A percentile compares a stretch with the other conserved stretches of the same genome.
phyloP scores from a whole-genome alignment of 2,329 filamentous ascomycete genomes.

The Pestalotiopsis sp. region DNA sequence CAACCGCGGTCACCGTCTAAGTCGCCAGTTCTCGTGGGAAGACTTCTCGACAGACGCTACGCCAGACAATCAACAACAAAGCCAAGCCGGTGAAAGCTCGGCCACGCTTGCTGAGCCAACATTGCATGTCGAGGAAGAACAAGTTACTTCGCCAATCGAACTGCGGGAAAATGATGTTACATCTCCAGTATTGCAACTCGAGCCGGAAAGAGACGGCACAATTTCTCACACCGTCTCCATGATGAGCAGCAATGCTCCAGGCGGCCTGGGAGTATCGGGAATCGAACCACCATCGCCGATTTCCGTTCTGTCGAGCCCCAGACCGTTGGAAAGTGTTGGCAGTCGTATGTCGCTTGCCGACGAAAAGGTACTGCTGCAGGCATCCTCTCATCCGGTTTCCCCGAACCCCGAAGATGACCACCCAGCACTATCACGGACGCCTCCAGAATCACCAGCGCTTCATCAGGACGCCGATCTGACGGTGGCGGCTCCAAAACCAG shows the following conservation, averaged over 20 bases:
- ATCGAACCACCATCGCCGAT: constrained; percentile 46
- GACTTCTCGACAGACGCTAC: constrained; percentile 26
- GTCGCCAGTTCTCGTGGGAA: constrained; percentile 46
- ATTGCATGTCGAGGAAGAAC: background rate
- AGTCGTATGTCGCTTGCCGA: constrained; percentile 43
- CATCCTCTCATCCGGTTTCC: constrained; percentile 35
- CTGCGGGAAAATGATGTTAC: background rate
- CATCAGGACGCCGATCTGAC: constrained; percentile 18
- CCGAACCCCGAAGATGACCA: constrained; percentile 41
- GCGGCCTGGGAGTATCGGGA: constrained; percentile 22
- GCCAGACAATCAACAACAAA: constrained; percentile 14
- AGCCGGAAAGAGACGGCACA: constrained; percentile 15
- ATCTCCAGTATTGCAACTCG: constrained; percentile 15
- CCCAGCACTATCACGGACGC: constrained; percentile 25
- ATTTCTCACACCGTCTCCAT: constrained; percentile 39
- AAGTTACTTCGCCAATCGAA: background rate
- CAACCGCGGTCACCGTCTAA: background rate
- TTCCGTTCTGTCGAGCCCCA: constrained; percentile 34
- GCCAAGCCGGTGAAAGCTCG: background rate
- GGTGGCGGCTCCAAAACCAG: constrained; percentile 13
- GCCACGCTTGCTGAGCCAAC: background rate
- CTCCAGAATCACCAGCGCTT: constrained; percentile 14
- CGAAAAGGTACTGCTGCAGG: constrained; percentile 42
- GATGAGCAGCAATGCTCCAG: constrained; percentile 34
- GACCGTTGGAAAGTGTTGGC: constrained; percentile 18